phyloP scores from a whole-genome alignment of 129 eudicot species.

The Lactuca saligna region DNA sequence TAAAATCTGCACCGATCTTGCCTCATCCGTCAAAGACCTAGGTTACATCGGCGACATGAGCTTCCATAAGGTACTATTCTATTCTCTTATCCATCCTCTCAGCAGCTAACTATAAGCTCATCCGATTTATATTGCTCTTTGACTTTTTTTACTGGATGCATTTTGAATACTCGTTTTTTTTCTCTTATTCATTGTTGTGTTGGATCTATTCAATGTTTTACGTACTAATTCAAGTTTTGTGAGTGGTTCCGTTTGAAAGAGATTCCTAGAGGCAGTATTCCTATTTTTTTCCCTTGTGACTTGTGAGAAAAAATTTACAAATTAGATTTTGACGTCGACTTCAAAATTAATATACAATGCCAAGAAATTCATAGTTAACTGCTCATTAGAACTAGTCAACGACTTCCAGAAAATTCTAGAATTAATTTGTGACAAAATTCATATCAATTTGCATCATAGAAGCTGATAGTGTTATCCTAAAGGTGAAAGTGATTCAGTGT shows the following conservation, averaged over 20 bases:
- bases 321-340: background rate
- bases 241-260: background rate
- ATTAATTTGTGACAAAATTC: background rate
- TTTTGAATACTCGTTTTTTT: background rate
- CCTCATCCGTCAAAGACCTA: conserved; percentile 47
- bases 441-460: conserved; percentile 10
- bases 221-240: background rate
- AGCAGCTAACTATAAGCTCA: background rate
- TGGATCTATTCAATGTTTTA: background rate
- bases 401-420: background rate
- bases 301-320: background rate
- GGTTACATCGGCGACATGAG: conserved; percentile 56
- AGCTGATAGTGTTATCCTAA: background rate
- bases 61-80: conserved; percentile 55
- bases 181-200: background rate
- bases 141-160: background rate
- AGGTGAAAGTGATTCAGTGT: background rate
- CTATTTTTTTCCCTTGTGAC: background rate
- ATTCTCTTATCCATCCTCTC: background rate
- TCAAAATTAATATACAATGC: background rate
- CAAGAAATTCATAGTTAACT: background rate
- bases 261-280: background rate
- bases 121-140: background rate
- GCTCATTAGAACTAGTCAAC: background rate
- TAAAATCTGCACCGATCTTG: conserved; percentile 55